These are phyloP conservation scores for Aspergillus pseudoglaucus DNA, from an alignment of 2,329 filamentous ascomycete genomes.

Conservation along the genomic window DNA sequence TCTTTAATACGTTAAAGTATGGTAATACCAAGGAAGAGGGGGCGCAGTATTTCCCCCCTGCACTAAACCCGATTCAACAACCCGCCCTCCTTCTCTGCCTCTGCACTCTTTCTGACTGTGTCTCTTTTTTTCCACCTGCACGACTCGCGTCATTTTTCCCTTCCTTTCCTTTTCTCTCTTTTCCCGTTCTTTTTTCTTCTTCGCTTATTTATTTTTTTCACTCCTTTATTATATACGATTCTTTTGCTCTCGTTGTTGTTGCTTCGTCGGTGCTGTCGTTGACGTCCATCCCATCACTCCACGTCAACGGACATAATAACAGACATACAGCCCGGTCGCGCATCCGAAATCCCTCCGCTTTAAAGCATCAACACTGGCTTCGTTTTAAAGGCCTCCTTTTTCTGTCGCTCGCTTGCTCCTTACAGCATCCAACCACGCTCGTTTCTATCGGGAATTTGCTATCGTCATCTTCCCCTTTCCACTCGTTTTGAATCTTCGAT, in stretches of 20 bases:
- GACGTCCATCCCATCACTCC: not conserved
- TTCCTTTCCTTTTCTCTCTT: not conserved
- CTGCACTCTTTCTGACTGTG: conserved; percentile 1
- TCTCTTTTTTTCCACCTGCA: not conserved
- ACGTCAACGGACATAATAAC: not conserved
- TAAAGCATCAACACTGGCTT: not conserved
- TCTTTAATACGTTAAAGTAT: no score
- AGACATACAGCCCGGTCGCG: not conserved
- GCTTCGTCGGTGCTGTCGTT: not conserved
- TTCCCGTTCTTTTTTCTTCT: conserved; percentile 1
- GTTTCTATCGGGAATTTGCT: conserved; percentile 13
- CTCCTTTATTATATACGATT: conserved; percentile 2
- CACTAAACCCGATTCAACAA: no score
- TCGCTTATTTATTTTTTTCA: conserved; percentile 2
- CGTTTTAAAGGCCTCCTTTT: not conserved
- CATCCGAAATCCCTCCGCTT: not conserved
- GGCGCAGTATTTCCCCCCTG: no score
- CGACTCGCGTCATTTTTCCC: not conserved
- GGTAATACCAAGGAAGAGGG: no score
- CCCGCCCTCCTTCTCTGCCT: not conserved
- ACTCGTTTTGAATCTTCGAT: conserved; percentile 14
- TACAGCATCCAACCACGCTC: conserved; percentile 16
- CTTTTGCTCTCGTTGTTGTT: not conserved
- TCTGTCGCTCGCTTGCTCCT: conserved; percentile 19
- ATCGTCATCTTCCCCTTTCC: conserved; percentile 6